phyloP scores from a whole-genome alignment of 2,329 filamentous ascomycete genomes.

The Fusarium newnesense region DNA sequence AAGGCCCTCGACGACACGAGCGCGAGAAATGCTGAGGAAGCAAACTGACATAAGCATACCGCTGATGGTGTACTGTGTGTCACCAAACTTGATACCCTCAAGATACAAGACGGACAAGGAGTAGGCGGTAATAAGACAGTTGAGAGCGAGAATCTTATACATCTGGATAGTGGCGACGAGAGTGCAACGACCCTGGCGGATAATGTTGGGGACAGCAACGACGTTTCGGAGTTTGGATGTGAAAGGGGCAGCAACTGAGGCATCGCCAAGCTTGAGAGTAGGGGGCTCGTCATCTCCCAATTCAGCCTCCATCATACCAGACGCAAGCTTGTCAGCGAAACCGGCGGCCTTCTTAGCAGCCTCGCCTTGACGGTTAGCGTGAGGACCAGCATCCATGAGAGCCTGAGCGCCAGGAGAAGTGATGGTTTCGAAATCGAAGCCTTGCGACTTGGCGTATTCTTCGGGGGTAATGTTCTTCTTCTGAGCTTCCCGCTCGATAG shows the following conservation, averaged over 20 bases:
- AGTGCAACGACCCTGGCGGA: conserved; percentile 96
- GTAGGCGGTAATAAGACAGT: conserved; percentile 98
- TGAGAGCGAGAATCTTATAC: conserved; percentile 99
- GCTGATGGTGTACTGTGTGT: conserved; percentile 97
- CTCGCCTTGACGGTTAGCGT: conserved; percentile 60
- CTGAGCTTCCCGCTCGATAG: conserved; percentile 85
- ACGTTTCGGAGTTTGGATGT: conserved; percentile 98
- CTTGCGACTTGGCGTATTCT: conserved; percentile 65
- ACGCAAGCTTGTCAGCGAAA: conserved; percentile 87
- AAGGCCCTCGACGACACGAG: conserved; percentile 92
- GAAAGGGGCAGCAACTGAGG: conserved; percentile 95
- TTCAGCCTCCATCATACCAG: conserved; percentile 89
- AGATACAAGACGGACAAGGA: conserved; percentile 95
- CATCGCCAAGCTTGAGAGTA: conserved; percentile 95
- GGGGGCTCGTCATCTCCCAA: conserved; percentile 91
- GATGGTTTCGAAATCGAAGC: conserved; percentile 69
- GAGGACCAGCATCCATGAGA: conserved; percentile 56
- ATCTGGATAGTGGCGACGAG: conserved; percentile 99
- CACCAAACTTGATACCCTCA: conserved; percentile 98
- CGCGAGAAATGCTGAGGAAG: conserved; percentile 98
- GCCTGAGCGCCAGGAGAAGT: conserved; percentile 73
- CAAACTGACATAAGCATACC: conserved; percentile 99
- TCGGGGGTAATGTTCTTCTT: conserved; percentile 76
- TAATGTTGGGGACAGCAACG: conserved; percentile 96
- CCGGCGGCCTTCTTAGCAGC: conserved; percentile 77